Conservation (phyloP, 176 grass and related monocot genomes). For the Oryza glumipatula region DNA sequence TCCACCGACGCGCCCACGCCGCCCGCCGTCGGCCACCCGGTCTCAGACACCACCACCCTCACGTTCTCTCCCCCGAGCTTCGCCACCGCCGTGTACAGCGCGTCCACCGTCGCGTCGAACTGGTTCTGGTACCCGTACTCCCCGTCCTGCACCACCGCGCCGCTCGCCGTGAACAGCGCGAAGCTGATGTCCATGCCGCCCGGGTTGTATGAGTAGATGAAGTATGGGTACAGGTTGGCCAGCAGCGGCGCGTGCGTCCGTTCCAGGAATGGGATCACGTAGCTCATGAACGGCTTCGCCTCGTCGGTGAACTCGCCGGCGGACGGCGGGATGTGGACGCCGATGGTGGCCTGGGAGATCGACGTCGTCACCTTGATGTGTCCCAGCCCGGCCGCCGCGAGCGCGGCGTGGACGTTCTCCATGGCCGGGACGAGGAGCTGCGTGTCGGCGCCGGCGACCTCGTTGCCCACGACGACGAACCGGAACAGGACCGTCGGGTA, state of each 20-base stretch:
- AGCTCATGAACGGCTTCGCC: constrained; percentile 36
- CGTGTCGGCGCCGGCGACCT: constrained; percentile 39
- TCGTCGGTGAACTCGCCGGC: constrained; percentile 44
- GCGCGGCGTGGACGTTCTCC: constrained; percentile 42
- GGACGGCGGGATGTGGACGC: constrained; percentile 48
- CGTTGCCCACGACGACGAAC: constrained; percentile 52
- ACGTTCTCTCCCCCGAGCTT: constrained; percentile 43
- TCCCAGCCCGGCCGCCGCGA: constrained; percentile 20
- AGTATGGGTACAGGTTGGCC: constrained; percentile 69
- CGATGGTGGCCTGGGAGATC: constrained; percentile 56
- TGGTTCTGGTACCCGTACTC: constrained; percentile 61
- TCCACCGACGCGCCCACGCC: constrained; percentile 8
- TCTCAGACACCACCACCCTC: constrained; percentile 61
- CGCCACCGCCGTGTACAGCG: constrained; percentile 55
- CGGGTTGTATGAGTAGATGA: constrained; percentile 33
- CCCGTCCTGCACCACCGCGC: constrained; percentile 51
- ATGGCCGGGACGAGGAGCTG: constrained; percentile 53
- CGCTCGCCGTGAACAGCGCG: constrained; percentile 51
- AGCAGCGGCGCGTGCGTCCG: constrained; percentile 56
- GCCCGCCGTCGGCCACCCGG: constrained; percentile 62
- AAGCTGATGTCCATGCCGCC: constrained; percentile 41
- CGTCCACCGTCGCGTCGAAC: constrained; percentile 62
- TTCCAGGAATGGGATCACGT: constrained; percentile 52
- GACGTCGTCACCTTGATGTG: constrained; percentile 57
- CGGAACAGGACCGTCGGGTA: constrained; percentile 40